phyloP scores from a whole-genome alignment of 2,329 filamentous ascomycete genomes.

The Beauveria brongniartii region DNA sequence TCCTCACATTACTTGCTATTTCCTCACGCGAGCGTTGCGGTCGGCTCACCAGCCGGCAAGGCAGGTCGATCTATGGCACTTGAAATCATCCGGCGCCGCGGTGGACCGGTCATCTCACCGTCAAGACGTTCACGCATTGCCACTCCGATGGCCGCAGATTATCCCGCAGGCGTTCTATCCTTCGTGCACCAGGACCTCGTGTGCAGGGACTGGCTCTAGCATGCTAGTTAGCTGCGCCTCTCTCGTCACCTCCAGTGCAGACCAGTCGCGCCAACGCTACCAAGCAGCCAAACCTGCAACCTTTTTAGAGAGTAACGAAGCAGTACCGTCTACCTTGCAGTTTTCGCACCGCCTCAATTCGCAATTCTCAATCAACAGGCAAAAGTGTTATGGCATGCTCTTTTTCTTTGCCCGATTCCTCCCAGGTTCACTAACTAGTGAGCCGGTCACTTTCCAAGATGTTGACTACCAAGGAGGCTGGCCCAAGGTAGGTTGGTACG shows the following conservation, averaged over 20 bases:
- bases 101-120: constrained; percentile 4
- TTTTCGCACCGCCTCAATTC: background rate
- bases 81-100: background rate
- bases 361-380: background rate
- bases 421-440: background rate
- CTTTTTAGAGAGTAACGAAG: background rate
- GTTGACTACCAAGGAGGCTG: background rate
- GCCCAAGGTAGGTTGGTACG: background rate
- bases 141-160: background rate
- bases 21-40: constrained; percentile 4
- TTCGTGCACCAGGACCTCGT: background rate
- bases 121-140: background rate
- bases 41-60: constrained; percentile 9
- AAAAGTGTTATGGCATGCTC: background rate
- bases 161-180: background rate
- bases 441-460: background rate
- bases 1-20: background rate
- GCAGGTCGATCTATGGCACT: constrained; percentile 5
- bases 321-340: background rate
- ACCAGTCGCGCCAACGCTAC: background rate
- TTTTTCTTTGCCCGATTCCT: background rate
- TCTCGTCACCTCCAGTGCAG: background rate
- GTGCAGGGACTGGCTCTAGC: background rate
- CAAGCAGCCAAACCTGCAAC: background rate
- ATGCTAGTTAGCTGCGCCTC: background rate